Conservation (phyloP, 257 asterid species). For the Misopates orontium region DNA sequence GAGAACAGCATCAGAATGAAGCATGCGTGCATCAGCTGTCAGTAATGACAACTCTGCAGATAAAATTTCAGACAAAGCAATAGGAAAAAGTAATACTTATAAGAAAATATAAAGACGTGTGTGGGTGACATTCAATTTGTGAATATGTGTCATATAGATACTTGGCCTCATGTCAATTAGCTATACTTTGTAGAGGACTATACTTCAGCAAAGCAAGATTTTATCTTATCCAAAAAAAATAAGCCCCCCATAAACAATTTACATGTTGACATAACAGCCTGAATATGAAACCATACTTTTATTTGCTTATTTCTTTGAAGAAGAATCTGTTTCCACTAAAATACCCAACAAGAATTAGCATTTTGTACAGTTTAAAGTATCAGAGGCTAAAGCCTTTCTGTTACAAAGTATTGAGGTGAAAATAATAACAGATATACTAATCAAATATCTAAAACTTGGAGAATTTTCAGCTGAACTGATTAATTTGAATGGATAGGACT, state of each 20-base stretch:
- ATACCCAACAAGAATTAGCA: too few relatives aligned
- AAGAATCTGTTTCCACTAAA: not conserved
- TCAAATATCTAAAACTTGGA: conserved; percentile 18
- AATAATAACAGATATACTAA: not conserved
- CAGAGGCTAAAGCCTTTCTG: not conserved
- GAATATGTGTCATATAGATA: not conserved
- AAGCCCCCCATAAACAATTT: not conserved
- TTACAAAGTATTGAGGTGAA: not conserved
- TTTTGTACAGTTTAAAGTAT: not conserved
- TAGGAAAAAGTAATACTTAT: conserved; percentile 15
- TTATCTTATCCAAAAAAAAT: conserved; percentile 12
- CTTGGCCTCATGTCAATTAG: conserved; percentile 8
- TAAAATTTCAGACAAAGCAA: conserved; percentile 21
- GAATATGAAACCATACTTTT: not conserved
- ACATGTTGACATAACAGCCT: not conserved
- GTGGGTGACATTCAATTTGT: not conserved
- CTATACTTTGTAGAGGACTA: conserved; percentile 11
- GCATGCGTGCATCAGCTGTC: conserved; percentile 22
- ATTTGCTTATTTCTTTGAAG: not conserved
- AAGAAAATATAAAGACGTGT: conserved; percentile 15
- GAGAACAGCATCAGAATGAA: conserved; percentile 24
- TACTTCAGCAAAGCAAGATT: conserved; percentile 12
- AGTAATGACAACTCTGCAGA: conserved; percentile 23
- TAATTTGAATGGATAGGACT: not conserved
- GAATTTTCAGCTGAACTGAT: conserved; percentile 9